These are phyloP conservation scores for Coffea humblotiana DNA, from an alignment of 305 asterid species.

Conservation along the genomic window DNA sequence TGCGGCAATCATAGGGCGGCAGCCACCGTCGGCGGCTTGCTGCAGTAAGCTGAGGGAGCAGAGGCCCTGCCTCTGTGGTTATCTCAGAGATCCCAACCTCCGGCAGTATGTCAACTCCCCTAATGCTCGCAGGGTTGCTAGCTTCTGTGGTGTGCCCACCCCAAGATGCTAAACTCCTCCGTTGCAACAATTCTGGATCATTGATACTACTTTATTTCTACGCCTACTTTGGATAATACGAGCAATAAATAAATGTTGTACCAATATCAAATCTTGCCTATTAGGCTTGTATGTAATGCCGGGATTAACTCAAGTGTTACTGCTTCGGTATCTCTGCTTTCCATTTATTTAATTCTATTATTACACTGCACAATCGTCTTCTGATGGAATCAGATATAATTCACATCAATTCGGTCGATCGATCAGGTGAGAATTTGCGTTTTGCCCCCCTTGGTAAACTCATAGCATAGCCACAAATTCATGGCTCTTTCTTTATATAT, in stretches of 20 bases:
- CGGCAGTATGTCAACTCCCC: conserved; percentile 24
- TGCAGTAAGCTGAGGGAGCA: conserved; percentile 43
- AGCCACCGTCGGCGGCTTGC: conserved; percentile 28
- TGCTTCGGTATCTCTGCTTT: neutral
- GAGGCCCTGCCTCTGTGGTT: conserved; percentile 37
- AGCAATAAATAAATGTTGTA: too few relatives aligned
- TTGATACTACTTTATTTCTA: too few relatives aligned
- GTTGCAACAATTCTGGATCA: too few relatives aligned
- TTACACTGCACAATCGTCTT: neutral
- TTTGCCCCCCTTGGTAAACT: too few relatives aligned
- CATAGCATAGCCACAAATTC: too few relatives aligned
- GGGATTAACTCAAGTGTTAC: too few relatives aligned
- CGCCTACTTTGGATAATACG: too few relatives aligned
- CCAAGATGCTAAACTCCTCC: conserved; percentile 10
- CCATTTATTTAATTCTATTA: too few relatives aligned
- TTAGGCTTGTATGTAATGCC: neutral
- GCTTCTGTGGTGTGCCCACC: conserved; percentile 19
- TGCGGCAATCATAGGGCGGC: conserved; percentile 24
- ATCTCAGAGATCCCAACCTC: conserved; percentile 21
- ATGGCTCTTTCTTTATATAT: too few relatives aligned
- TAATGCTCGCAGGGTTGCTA: conserved; percentile 20
- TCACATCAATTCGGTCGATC: too few relatives aligned
- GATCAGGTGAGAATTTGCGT: too few relatives aligned
- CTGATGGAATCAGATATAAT: neutral
- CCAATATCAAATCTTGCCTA: neutral